Evolutionary conservation across 768 basidiomycete genomes (phyloP).

Genomic region (Ephemerocybe angulata): DNA sequence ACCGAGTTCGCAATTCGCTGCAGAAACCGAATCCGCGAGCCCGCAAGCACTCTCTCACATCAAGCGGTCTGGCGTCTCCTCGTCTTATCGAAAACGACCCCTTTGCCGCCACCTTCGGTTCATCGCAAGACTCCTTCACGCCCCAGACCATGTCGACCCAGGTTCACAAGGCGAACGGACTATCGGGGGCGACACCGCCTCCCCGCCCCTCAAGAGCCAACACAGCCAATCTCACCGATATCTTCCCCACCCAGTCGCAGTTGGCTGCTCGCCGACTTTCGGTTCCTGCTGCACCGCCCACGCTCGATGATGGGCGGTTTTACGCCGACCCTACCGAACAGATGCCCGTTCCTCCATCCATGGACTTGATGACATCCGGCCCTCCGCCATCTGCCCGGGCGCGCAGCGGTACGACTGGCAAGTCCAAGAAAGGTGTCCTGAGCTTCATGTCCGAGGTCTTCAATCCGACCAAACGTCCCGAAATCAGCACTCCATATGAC

Average conservation of each 20-base stretch:
- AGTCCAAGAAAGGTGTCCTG: conserved; percentile 66
- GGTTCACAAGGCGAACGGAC: conserved; percentile 33
- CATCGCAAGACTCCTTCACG: conserved; percentile 22
- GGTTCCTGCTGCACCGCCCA: conserved; percentile 34
- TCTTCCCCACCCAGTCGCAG: conserved; percentile 47
- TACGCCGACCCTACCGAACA: conserved; percentile 45
- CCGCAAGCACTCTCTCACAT: conserved; percentile 38
- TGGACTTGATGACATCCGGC: conserved; percentile 25
- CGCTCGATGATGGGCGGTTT: conserved; percentile 36
- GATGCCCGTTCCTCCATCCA: conserved; percentile 32
- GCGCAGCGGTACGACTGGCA: conserved; percentile 46
- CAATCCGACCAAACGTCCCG: conserved; percentile 70
- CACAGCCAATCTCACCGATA: conserved; percentile 75
- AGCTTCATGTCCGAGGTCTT: conserved; percentile 70
- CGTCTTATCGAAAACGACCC: conserved; percentile 53
- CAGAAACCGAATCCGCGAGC: conserved; percentile 56
- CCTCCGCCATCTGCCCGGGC: conserved; percentile 29
- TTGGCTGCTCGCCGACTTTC: conserved; percentile 51
- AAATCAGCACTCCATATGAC: conserved; percentile 98
- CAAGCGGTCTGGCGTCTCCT: conserved; percentile 24
- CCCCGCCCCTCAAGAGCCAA: conserved; percentile 82
- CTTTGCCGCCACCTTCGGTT: conserved; percentile 44
- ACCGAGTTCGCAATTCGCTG: conserved; percentile 50
- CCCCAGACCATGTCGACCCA: conserved; percentile 16
- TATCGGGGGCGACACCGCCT: conserved; percentile 52